Base-by-base conservation (phyloP, 2,329 filamentous ascomycete genomes). In the Sporothrix dimorphospora region DNA sequence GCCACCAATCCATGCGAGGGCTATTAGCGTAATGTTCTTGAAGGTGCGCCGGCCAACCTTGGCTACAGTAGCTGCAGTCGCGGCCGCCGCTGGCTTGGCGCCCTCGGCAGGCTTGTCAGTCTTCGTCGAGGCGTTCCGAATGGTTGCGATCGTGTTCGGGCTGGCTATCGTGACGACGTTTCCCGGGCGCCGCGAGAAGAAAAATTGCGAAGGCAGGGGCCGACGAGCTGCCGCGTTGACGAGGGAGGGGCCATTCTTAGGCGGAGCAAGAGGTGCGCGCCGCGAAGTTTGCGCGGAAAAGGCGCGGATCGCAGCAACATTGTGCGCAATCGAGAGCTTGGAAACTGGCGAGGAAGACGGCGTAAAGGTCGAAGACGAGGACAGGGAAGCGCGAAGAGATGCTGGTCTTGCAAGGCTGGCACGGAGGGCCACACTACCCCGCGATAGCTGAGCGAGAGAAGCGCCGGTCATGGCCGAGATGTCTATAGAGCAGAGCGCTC, bases 1-100 rank as follows among this genome's bases (percentile, higher is more conserved):
- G 72, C 92, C 90, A 51, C 96, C 96, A 27, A 93, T 81, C 77
- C 88, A 88, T 2, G 92, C 89, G 45, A 94, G 91, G 42, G 88
- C 85, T 76, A 92, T 88, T 79, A 92, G 93, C 61, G 89, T 85
- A 67, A 19, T 85, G 88, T 61, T 81, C 81, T 7, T 85, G 85
- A 19, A 87, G 84, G 76, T 82, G 21, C 63, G 68, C 5, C 59
- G 12, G 38, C 38, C 59, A n/a, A 27, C 21, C 27, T 24, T 59
- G 34, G 57, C 24, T 7, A 40, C 38, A 65, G 63, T 2, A 34
- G 55, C 59, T 12, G 66, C 8, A 8, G 55, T 57, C 14, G 65
- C 5, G 11, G 59, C 21, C 1, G 19, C 40, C 5, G 47, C 19
- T 11, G 55, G 34, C 34, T 53, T 34, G 51, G 24, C 38, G n/a